A percentile compares a stretch with the other conserved stretches of the same genome.
Conservation (phyloP, 2,329 filamentous ascomycete genomes). For the Fusarium siculi region DNA sequence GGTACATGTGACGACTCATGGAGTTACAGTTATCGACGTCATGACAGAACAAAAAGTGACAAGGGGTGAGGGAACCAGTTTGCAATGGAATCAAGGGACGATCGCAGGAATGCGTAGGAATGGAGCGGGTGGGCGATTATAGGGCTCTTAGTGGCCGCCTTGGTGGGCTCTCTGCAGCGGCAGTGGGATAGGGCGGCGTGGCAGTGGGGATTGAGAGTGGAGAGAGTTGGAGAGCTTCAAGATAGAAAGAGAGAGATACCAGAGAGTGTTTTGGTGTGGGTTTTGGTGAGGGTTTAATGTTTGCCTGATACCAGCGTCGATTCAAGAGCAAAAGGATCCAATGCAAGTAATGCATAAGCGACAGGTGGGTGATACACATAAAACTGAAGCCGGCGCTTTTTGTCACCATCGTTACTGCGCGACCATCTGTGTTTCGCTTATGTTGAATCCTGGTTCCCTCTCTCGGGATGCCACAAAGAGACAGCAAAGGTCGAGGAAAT, state of each 20-base stretch:
- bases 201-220: conserved; percentile 24
- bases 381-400: conserved; percentile 12
- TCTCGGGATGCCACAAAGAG: conserved; percentile 36
- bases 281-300: neutral
- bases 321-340: neutral
- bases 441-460: conserved; percentile 23
- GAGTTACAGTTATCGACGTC: conserved; percentile 18
- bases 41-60: conserved; percentile 11
- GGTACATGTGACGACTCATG: conserved; percentile 10
- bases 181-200: conserved; percentile 21
- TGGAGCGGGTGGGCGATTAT: conserved; percentile 38
- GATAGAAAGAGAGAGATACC: neutral
- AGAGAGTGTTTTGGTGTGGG: neutral
- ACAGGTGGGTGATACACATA: neutral
- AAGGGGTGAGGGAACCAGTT: conserved; percentile 14
- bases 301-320: neutral
- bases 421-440: conserved; percentile 19
- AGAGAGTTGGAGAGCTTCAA: conserved; percentile 1
- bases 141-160: conserved; percentile 40
- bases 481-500: conserved; percentile 9
- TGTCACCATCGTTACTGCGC: conserved; percentile 5
- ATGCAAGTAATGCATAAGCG: neutral
- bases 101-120: conserved; percentile 33
- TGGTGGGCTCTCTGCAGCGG: conserved; percentile 21
- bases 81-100: conserved; percentile 24